phyloP scores from a whole-genome alignment of 495 filamentous ascomycete species.

The Endocarpon pusillum region DNA sequence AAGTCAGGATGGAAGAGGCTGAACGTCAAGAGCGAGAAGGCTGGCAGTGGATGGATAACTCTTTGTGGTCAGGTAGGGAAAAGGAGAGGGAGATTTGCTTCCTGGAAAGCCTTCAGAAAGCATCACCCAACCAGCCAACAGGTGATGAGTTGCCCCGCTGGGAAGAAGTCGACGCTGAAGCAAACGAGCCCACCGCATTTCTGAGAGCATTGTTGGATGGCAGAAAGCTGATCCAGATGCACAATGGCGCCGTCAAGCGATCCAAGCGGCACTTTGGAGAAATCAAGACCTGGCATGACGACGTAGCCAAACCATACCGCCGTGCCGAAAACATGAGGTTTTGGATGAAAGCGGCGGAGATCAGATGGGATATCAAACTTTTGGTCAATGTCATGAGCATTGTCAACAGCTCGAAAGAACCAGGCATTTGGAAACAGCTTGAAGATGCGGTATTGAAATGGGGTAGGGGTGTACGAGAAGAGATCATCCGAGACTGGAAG shows the following conservation, averaged over 20 bases:
- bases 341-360: conserved; percentile 90
- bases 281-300: conserved; percentile 72
- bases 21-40: conserved; percentile 53
- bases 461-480: conserved; percentile 59
- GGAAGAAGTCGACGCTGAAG: conserved; percentile 37
- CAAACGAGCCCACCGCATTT: conserved; percentile 54
- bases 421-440: conserved; percentile 61
- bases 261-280: conserved; percentile 80
- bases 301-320: conserved; percentile 87
- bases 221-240: conserved; percentile 62
- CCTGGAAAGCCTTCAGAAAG: conserved; percentile 40
- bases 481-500: conserved; percentile 48
- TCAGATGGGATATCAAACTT: conserved; percentile 81
- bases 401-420: conserved; percentile 46
- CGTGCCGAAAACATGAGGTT: conserved; percentile 83
- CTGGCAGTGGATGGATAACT: conserved; percentile 53
- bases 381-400: conserved; percentile 76
- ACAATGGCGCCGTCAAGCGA: conserved; percentile 73
- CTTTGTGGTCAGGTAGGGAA: conserved; percentile 58
- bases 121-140: conserved; percentile 20
- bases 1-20: conserved; percentile 54
- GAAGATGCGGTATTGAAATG: conserved; percentile 65
- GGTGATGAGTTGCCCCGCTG: conserved; percentile 47
- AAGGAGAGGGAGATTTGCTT: conserved; percentile 72
- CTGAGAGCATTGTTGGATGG: conserved; percentile 59